These are phyloP conservation scores for Nicotiana noctiflora DNA, from an alignment of 257 asterid species.

Conservation along the genomic window DNA sequence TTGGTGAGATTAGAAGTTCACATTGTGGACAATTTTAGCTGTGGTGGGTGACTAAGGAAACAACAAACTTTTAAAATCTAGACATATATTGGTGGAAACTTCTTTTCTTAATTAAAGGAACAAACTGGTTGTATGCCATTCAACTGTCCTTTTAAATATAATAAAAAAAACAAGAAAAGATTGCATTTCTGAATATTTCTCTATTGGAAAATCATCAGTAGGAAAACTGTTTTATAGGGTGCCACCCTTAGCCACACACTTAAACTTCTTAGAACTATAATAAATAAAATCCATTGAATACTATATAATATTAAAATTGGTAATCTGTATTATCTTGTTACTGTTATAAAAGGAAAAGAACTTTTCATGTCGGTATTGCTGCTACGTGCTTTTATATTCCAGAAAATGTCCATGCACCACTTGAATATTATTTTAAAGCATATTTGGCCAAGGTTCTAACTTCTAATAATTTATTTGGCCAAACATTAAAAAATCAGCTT, in stretches of 20 bases:
- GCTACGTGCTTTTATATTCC: too few relatives aligned
- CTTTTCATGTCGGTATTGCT: too few relatives aligned
- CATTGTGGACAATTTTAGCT: background rate
- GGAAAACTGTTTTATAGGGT: background rate
- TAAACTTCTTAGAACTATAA: background rate
- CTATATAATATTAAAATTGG: too few relatives aligned
- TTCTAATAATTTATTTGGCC: too few relatives aligned
- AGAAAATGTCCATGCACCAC: too few relatives aligned
- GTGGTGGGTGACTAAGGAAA: constrained; percentile 7
- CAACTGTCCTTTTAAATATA: background rate
- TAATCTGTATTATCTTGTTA: too few relatives aligned
- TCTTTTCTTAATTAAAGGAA: background rate
- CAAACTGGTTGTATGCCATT: background rate
- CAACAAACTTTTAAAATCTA: background rate
- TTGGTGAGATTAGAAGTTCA: background rate
- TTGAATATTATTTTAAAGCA: too few relatives aligned
- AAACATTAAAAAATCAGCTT: too few relatives aligned
- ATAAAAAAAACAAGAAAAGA: background rate
- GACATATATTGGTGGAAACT: background rate
- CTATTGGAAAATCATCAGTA: too few relatives aligned
- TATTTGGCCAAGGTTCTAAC: too few relatives aligned
- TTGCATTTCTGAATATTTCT: background rate
- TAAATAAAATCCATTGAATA: too few relatives aligned
- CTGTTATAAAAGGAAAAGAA: too few relatives aligned
- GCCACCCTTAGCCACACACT: background rate